Evolutionary conservation across 306 rosid species (phyloP).

Genomic region (Castanea mollissima): DNA sequence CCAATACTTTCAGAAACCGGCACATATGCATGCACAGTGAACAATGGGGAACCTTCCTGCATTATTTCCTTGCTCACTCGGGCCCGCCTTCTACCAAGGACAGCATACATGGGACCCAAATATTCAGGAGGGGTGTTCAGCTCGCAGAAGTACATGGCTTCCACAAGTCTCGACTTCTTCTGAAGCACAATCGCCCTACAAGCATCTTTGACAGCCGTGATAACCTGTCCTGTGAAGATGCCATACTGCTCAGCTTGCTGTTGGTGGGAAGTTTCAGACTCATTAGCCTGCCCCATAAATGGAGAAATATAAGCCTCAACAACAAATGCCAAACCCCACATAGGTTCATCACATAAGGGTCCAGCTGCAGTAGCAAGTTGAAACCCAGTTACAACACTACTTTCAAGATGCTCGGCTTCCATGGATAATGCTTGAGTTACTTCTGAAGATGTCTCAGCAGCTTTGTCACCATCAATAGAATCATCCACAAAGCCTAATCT

Average conservation of each 20-base stretch:
- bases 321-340: constrained; percentile 91
- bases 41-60: constrained; percentile 96
- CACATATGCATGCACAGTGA: constrained; percentile 84
- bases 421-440: constrained; percentile 31
- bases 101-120: constrained; percentile 87
- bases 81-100: constrained; percentile 82
- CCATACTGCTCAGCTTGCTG: constrained; percentile 70
- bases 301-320: constrained; percentile 68
- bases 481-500: constrained; percentile 54
- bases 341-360: constrained; percentile 88
- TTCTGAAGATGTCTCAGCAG: constrained; percentile 38
- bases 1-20: constrained; percentile 94
- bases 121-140: constrained; percentile 70
- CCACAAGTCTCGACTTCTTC: constrained; percentile 79
- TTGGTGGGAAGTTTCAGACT: constrained; percentile 45
- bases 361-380: constrained; percentile 88
- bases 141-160: constrained; percentile 94
- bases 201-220: constrained; percentile 82
- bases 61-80: constrained; percentile 78
- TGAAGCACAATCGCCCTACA: constrained; percentile 82
- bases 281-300: constrained; percentile 43
- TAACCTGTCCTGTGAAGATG: constrained; percentile 74
- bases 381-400: constrained; percentile 74
- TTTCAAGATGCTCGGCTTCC: constrained; percentile 73
- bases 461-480: constrained; percentile 19